Base-by-base conservation (phyloP, 75 land plant species). In the Picea glauca region DNA sequence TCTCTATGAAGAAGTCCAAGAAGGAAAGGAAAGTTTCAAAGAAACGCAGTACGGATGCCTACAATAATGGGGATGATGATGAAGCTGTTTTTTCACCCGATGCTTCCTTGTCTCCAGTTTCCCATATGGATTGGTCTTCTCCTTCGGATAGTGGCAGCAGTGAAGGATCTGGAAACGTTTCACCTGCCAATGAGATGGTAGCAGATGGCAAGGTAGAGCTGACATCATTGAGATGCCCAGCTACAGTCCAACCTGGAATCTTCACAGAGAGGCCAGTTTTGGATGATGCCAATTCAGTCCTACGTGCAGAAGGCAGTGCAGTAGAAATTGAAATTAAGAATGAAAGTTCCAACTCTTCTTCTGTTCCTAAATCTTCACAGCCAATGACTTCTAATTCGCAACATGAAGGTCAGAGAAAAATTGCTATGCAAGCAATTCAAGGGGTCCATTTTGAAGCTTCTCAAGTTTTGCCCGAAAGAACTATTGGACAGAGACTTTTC, bases 1-100 rank as follows among this genome's bases (percentile, higher is more conserved):
- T 86, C 5, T 84, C 89, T 26, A 59, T 91, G 75, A 86, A 86
- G 75, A 82, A 87, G 74, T 90, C 95, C 15, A 82, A 88, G 59
- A 81, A 84, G 67, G 86, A 87, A 58, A 60, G 93, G 38, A 88
- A 84, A 58, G 83, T 84, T 33, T 81, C 82, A 21, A 62, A 80
- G 86, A 83, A 76, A 80, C 85, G 83, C 65, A 80, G 60, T 78
- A 82, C 80, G 40, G 91, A 82, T 58, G 80, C 81, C 15, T 86
- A 81, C 74, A 75, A 75, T 12, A 85, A 81, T 79, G 84, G 59
- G 35, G 88, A 87, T 67, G 88, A 87, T 67, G 87, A 86, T 30
- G 76, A 56, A 14, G 72, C 2, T 13, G 76, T 33, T 35, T 79
- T 76, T 8, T 74, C 64, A 46, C 82, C 88, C 33, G 74, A 70